A percentile compares a stretch with the other conserved stretches of the same genome.
Conservation (phyloP, 331 rosid species). For the Pyrus hybrid region DNA sequence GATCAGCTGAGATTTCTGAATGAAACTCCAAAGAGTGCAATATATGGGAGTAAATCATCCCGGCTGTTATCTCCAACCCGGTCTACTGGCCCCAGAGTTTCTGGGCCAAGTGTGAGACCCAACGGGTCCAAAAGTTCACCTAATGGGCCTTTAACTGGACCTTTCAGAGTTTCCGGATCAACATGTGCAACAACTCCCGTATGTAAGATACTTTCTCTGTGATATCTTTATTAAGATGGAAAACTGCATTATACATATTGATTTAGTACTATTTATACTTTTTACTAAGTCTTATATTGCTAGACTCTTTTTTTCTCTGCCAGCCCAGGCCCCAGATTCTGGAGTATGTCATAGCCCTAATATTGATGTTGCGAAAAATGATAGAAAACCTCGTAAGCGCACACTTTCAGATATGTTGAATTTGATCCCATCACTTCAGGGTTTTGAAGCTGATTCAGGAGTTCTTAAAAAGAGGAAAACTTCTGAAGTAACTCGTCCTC, state of each 20-base stretch:
- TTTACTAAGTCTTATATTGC: slow-evolving; percentile 16
- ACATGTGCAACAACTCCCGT: slow-evolving; percentile 59
- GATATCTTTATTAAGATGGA: slow-evolving; percentile 12
- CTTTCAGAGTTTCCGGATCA: slow-evolving; percentile 52
- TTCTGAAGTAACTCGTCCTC: slow-evolving; percentile 39
- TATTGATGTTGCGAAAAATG: slow-evolving; percentile 46
- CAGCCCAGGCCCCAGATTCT: slow-evolving; percentile 71
- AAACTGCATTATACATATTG: background rate
- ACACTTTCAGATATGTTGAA: slow-evolving; percentile 68
- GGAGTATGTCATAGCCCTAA: slow-evolving; percentile 27
- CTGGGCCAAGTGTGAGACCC: slow-evolving; percentile 43
- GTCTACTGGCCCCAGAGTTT: slow-evolving; percentile 41
- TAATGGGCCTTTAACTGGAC: slow-evolving; percentile 34
- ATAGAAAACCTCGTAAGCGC: slow-evolving; percentile 59
- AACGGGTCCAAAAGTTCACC: slow-evolving; percentile 49
- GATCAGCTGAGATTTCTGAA: slow-evolving; percentile 54
- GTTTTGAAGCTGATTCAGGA: slow-evolving; percentile 36
- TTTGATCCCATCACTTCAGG: slow-evolving; percentile 80
- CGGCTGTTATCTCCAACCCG: slow-evolving; percentile 68
- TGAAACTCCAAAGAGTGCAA: slow-evolving; percentile 55
- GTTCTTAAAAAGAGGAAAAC: slow-evolving; percentile 56
- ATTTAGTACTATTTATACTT: background rate
- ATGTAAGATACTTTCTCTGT: slow-evolving; percentile 64
- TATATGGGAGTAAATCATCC: slow-evolving; percentile 51
- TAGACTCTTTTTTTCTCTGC: background rate